Conservation (phyloP, 768 basidiomycete genomes). For the Suillus bovinus region DNA sequence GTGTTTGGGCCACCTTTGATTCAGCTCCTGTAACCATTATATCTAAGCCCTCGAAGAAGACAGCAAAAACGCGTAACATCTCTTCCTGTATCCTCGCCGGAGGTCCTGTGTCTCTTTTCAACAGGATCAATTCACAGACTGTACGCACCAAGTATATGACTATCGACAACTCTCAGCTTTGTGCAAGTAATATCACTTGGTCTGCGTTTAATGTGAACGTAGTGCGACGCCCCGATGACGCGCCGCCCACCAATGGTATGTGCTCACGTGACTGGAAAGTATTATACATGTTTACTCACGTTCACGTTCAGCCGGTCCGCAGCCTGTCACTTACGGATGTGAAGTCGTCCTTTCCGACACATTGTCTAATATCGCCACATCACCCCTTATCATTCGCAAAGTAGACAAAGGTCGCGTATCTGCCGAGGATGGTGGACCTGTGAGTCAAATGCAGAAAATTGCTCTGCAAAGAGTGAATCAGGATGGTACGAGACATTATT, state of each 20-base stretch:
- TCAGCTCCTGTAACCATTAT: conserved; percentile 93
- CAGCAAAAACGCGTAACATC: conserved; percentile 91
- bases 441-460: conserved; percentile 97
- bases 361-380: conserved; percentile 81
- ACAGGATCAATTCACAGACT: conserved; percentile 95
- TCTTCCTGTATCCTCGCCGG: conserved; percentile 88
- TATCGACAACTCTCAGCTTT: conserved; percentile 78
- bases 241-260: conserved; percentile 61
- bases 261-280: conserved; percentile 51
- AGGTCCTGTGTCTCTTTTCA: conserved; percentile 90
- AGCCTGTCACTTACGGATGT: conserved; percentile 90
- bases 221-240: conserved; percentile 70
- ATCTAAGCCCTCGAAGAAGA: conserved; percentile 97
- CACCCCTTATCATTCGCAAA: conserved; percentile 86
- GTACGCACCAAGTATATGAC: conserved; percentile 98
- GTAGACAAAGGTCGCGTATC: conserved; percentile 88
- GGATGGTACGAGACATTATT: conserved; percentile 82
- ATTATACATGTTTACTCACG: conserved; percentile 40
- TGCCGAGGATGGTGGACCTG: conserved; percentile 88
- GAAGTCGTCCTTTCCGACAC: conserved; percentile 86
- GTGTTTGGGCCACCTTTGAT: conserved; percentile 89
- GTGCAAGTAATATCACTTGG: conserved; percentile 91
- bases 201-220: conserved; percentile 94
- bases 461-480: conserved; percentile 82
- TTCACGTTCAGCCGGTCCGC: conserved; percentile 58